Conservation (phyloP, 2,329 filamentous ascomycete genomes). For the Botrytis tulipae region DNA sequence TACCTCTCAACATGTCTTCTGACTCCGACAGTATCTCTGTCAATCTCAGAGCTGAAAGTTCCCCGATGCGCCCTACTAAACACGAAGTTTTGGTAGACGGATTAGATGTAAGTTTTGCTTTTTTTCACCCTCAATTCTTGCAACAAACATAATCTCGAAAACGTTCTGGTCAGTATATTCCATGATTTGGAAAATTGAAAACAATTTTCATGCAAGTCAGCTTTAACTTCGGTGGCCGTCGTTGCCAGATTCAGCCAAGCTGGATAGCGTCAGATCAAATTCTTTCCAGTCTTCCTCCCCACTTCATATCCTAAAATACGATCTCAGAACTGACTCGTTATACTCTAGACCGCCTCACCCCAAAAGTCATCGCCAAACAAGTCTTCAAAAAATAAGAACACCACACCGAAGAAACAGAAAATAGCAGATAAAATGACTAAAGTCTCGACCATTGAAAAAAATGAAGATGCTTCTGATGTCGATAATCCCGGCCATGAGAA, state of each 20-base stretch:
- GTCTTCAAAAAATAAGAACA: neutral
- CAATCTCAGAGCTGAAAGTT: neutral
- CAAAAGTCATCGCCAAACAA: neutral
- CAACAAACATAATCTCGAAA: neutral
- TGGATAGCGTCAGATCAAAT: neutral
- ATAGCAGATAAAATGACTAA: neutral
- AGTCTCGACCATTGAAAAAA: neutral
- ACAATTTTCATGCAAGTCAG: neutral
- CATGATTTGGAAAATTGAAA: too few relatives aligned
- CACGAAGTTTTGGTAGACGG: neutral
- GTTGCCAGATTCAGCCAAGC: neutral
- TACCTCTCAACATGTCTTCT: neutral
- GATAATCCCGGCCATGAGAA: neutral
- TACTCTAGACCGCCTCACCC: neutral
- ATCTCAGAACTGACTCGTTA: neutral
- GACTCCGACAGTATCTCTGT: neutral
- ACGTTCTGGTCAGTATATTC: neutral
- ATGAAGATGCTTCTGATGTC: neutral
- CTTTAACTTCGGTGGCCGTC: neutral
- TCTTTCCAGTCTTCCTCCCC: neutral
- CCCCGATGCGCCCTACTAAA: neutral
- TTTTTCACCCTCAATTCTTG: neutral
- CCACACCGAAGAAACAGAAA: neutral
- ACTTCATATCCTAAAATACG: neutral
- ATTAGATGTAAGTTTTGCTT: neutral